A percentile compares a stretch with the other conserved stretches of the same genome.
Evolutionary conservation across 2,329 filamentous ascomycete species (phyloP).

Genomic region (Xylaria sp.): DNA sequence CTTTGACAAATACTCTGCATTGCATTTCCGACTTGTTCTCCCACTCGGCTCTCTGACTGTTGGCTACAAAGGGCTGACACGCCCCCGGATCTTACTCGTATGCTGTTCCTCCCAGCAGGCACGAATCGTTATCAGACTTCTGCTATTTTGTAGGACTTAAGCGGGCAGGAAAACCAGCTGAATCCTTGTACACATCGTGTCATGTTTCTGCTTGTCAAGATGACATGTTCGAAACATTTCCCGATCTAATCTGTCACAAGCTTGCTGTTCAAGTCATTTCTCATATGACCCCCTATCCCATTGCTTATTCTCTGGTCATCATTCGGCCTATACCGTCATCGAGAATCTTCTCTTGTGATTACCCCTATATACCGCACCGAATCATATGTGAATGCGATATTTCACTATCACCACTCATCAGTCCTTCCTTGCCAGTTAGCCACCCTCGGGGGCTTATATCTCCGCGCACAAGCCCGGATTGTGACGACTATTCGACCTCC

Average conservation of each 20-base stretch:
- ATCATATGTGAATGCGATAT: not conserved
- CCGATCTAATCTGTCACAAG: slow-evolving; percentile 12
- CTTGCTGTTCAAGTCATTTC: slow-evolving; percentile 7
- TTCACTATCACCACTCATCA: not conserved
- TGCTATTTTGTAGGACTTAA: not conserved
- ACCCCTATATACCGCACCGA: not conserved
- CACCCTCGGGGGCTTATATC: not conserved
- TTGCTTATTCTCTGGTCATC: slow-evolving; percentile 20
- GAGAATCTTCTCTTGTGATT: not conserved
- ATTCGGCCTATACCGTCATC: slow-evolving; percentile 7
- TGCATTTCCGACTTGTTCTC: slow-evolving; percentile 7
- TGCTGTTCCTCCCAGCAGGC: slow-evolving; percentile 13
- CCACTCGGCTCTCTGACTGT: not conserved
- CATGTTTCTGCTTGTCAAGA: slow-evolving; percentile 18
- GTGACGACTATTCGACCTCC: not conserved
- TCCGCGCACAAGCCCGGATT: not conserved
- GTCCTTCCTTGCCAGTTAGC: not conserved
- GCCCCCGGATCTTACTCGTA: not conserved
- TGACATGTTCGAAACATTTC: slow-evolving; percentile 15
- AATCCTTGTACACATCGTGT: slow-evolving; percentile 23
- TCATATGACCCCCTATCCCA: slow-evolving; percentile 18
- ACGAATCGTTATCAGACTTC: slow-evolving; percentile 10
- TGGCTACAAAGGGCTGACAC: slow-evolving; percentile 15
- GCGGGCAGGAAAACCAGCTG: not conserved
- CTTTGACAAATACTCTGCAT: slow-evolving; percentile 15